Percentiles rank a stretch among this genome's conserved stretches.
Evolutionary conservation across 257 asterid species (phyloP).

Genomic region (Vinca minor): DNA sequence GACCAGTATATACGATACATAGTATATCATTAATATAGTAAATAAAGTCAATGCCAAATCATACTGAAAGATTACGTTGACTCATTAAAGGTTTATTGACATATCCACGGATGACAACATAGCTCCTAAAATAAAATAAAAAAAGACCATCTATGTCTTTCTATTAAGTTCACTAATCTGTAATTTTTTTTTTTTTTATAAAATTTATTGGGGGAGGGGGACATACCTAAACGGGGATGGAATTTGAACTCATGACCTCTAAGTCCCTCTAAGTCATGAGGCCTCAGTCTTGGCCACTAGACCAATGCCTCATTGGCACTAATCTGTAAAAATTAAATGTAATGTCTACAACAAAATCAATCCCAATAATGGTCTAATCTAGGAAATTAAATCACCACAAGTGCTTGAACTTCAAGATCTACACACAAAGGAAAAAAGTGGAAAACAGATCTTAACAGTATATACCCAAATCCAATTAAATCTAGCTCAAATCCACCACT

Average conservation of each 20-base stretch:
- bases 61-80: neutral
- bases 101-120: neutral
- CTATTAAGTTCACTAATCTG: neutral
- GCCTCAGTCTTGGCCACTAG: too few species aligned
- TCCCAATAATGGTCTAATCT: neutral
- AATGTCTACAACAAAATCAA: neutral
- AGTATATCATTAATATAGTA: neutral
- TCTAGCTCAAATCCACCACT: neutral
- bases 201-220: too few species aligned
- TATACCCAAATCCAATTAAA: neutral
- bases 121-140: neutral
- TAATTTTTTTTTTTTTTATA: too few species aligned
- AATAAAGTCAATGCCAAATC: neutral
- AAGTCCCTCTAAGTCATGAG: too few species aligned
- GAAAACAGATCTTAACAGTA: neutral
- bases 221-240: too few species aligned
- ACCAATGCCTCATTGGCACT: too few species aligned
- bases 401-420: neutral
- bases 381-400: neutral
- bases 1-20: neutral
- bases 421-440: neutral
- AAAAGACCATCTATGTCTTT: neutral
- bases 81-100: neutral
- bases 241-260: too few species aligned
- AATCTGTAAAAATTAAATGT: too few species aligned